Conservation (phyloP, 1,284 basidiomycete genomes). For the Testicularia cyperi region DNA sequence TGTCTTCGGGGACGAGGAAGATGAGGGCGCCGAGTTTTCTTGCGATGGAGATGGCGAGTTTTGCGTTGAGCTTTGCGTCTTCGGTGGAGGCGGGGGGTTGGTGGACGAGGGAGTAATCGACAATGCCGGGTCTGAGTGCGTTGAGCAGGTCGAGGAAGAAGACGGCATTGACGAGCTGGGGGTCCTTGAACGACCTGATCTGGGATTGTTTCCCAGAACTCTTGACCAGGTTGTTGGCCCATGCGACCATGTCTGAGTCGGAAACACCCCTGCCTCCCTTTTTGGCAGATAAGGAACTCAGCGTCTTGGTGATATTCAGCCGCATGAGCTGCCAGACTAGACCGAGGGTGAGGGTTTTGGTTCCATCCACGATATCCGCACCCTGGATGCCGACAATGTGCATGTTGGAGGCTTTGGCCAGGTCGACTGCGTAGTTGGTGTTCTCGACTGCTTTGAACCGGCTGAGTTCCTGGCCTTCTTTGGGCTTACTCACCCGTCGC, state of each 20-base stretch:
- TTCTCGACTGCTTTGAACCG: conserved; percentile 98
- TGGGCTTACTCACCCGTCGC: conserved; percentile 90
- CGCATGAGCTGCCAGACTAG: conserved; percentile 98
- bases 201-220: conserved; percentile 69
- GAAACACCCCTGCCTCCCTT: conserved; percentile 76
- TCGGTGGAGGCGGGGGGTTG: conserved; percentile 70
- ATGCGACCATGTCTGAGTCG: conserved; percentile 90
- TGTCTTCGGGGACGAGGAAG: conserved; percentile 90
- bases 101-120: conserved; percentile 83
- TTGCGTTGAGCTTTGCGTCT: conserved; percentile 87
- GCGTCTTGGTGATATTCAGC: conserved; percentile 87
- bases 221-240: conserved; percentile 90
- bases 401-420: conserved; percentile 89
- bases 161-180: conserved; percentile 80
- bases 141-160: conserved; percentile 95
- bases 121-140: conserved; percentile 86
- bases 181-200: conserved; percentile 92
- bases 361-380: conserved; percentile 91
- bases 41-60: conserved; percentile 90
- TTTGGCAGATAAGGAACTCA: conserved; percentile 74
- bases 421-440: conserved; percentile 92
- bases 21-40: conserved; percentile 95
- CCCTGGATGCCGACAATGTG: conserved; percentile 97
- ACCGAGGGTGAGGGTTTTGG: conserved; percentile 86
- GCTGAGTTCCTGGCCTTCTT: conserved; percentile 76